Percentiles rank a stretch among this genome's conserved stretches.
These are phyloP conservation scores for Hebeloma cylindrosporum DNA, from an alignment of 768 basidiomycete genomes.

Conservation along the genomic window DNA sequence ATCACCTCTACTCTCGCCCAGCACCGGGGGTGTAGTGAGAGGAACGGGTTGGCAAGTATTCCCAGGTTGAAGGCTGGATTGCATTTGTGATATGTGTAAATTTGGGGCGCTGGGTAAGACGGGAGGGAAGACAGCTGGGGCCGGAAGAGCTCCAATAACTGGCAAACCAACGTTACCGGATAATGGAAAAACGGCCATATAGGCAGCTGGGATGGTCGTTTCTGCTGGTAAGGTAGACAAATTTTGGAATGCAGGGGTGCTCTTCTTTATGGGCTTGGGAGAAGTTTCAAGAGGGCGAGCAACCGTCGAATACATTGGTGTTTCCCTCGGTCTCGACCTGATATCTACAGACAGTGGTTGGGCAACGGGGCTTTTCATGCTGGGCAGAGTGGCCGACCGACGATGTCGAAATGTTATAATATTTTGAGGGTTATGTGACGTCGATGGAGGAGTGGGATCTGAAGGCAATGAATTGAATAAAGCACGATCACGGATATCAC, in stretches of 20 bases:
- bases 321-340: conserved; percentile 6
- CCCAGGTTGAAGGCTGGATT: too few species aligned
- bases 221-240: too few species aligned
- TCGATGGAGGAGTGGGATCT: neutral
- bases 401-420: neutral
- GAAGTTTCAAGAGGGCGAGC: neutral
- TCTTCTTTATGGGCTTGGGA: neutral
- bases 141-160: too few species aligned
- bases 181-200: too few species aligned
- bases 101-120: neutral
- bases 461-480: neutral
- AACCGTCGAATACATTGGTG: neutral
- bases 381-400: conserved; percentile 1
- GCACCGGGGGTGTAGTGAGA: too few species aligned
- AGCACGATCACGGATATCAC: neutral
- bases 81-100: neutral
- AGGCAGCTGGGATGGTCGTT: too few species aligned
- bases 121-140: conserved; percentile 1
- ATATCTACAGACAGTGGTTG: neutral
- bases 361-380: neutral
- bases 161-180: too few species aligned
- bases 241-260: conserved; percentile 1
- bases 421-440: neutral
- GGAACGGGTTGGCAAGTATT: too few species aligned
- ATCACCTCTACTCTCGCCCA: too few species aligned